phyloP scores from a whole-genome alignment of 108 stramenopile genomes.

The Seminavis robusta region DNA sequence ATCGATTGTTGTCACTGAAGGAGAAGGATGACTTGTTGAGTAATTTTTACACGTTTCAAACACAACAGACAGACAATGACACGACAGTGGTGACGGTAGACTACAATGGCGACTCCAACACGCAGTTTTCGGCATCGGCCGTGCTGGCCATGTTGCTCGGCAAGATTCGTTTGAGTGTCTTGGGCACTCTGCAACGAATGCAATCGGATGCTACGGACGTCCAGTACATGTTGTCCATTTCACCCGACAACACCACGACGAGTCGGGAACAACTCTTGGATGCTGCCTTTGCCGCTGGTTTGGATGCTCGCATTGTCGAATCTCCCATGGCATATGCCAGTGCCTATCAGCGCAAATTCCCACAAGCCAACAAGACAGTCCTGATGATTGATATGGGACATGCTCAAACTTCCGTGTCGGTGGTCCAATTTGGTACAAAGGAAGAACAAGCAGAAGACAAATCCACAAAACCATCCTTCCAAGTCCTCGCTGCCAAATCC shows the following conservation, averaged over 20 bases:
- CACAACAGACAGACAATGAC: neutral
- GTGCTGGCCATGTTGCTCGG: slow-evolving; percentile 45
- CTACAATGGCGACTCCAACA: slow-evolving; percentile 4
- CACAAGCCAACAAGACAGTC: slow-evolving; percentile 5
- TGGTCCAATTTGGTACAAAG: slow-evolving; percentile 10
- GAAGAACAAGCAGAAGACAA: slow-evolving; percentile 6
- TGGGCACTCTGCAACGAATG: slow-evolving; percentile 9
- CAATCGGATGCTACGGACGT: neutral
- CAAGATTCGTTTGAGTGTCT: slow-evolving; percentile 21
- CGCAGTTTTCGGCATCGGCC: slow-evolving; percentile 23
- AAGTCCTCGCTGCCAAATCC: neutral
- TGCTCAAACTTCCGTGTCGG: slow-evolving; percentile 31
- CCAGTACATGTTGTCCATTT: slow-evolving; percentile 30
- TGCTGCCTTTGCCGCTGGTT: slow-evolving; percentile 40
- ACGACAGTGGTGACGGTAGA: neutral
- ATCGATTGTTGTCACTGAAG: slow-evolving; percentile 28
- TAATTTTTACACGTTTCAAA: slow-evolving; percentile 21
- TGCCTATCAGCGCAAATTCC: slow-evolving; percentile 36
- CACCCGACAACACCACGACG: slow-evolving; percentile 10
- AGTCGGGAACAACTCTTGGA: slow-evolving; percentile 26
- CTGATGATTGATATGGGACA: slow-evolving; percentile 56
- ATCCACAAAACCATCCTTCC: no score
- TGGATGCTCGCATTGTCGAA: slow-evolving; percentile 20
- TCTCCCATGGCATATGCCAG: slow-evolving; percentile 13
- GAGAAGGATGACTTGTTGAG: slow-evolving; percentile 15